Evolutionary conservation across 495 filamentous ascomycete species (phyloP).

Genomic region (Articulospora tetracladia): DNA sequence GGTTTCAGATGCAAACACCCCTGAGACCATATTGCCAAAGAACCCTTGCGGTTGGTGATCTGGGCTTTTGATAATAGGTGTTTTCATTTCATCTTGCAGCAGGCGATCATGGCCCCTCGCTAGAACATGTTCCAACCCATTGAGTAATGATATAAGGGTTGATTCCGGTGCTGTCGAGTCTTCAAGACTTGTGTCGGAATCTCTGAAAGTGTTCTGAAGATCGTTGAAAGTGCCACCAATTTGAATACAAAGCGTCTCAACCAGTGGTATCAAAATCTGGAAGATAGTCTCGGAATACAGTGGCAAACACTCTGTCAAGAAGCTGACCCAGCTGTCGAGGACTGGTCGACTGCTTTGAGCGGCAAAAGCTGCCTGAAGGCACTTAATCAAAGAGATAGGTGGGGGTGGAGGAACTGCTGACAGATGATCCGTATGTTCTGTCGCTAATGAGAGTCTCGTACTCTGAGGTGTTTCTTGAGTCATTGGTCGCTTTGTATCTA

Average conservation of each 20-base stretch:
- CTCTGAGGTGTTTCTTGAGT: constrained; percentile 17
- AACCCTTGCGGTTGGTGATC: constrained; percentile 80
- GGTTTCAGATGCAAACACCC: constrained; percentile 79
- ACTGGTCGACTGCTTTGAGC: constrained; percentile 69
- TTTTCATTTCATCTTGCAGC: constrained; percentile 67
- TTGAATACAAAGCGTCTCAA: constrained; percentile 80
- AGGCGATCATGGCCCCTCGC: constrained; percentile 84
- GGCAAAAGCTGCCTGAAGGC: constrained; percentile 77
- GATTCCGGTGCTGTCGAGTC: constrained; percentile 51
- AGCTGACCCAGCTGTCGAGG: constrained; percentile 84
- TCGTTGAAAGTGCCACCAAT: constrained; percentile 64
- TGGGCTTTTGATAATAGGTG: constrained; percentile 64
- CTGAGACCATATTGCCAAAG: constrained; percentile 95
- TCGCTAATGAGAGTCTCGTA: constrained; percentile 12
- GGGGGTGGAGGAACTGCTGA: constrained; percentile 40
- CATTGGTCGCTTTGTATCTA: constrained; percentile 37
- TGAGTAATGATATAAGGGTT: constrained; percentile 72
- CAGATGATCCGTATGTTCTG: constrained; percentile 10
- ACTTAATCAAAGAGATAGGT: constrained; percentile 74
- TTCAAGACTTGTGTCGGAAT: constrained; percentile 3
- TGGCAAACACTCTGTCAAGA: constrained; percentile 81
- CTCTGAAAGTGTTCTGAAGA: constrained; percentile 53
- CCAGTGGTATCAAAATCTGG: constrained; percentile 83
- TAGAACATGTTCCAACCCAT: constrained; percentile 86
- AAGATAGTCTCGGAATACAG: constrained; percentile 80